A percentile compares a stretch with the other conserved stretches of the same genome.
phyloP scores from a whole-genome alignment of 192 early-diverging fungal species.

The Chytriomyces hyalinus region DNA sequence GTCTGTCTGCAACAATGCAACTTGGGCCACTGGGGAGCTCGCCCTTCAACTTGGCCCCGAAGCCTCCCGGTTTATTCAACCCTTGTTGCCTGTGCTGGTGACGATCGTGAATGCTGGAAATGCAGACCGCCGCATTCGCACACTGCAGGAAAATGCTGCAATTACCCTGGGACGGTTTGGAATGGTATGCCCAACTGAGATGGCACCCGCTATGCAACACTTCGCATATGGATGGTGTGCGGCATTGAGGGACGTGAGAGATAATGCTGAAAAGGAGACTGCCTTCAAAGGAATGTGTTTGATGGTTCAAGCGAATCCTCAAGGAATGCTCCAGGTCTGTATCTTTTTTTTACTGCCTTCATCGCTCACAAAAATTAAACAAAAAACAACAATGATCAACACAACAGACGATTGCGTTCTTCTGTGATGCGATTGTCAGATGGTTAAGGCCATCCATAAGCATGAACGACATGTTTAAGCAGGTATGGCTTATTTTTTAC shows the following conservation, averaged over 20 bases:
- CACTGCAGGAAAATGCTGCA: constrained; percentile 90
- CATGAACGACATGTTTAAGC: constrained; percentile 68
- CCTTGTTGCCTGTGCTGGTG: constrained; percentile 83
- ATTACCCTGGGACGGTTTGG: constrained; percentile 98
- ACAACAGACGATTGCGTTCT: constrained; percentile 64
- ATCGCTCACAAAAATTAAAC: background rate
- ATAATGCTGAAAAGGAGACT: constrained; percentile 95
- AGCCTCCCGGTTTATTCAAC: constrained; percentile 80
- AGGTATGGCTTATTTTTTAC: constrained; percentile 42
- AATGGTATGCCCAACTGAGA: constrained; percentile 77
- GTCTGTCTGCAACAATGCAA: constrained; percentile 96
- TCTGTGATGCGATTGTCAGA: constrained; percentile 81
- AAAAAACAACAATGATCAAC: background rate
- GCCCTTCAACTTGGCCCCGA: constrained; percentile 76
- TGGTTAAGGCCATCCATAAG: constrained; percentile 72
- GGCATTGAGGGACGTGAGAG: constrained; percentile 79
- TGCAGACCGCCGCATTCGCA: constrained; percentile 63
- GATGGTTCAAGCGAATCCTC: constrained; percentile 89
- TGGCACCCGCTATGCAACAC: constrained; percentile 83
- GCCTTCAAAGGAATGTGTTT: constrained; percentile 95
- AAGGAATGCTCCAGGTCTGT: constrained; percentile 51
- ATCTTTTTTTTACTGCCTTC: background rate
- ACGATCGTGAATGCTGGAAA: constrained; percentile 74
- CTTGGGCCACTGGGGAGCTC: constrained; percentile 98
- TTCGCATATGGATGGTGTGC: constrained; percentile 87